These are phyloP conservation scores for Backusella tarrabulga DNA, from an alignment of 192 early-diverging fungal species.

Conservation along the genomic window DNA sequence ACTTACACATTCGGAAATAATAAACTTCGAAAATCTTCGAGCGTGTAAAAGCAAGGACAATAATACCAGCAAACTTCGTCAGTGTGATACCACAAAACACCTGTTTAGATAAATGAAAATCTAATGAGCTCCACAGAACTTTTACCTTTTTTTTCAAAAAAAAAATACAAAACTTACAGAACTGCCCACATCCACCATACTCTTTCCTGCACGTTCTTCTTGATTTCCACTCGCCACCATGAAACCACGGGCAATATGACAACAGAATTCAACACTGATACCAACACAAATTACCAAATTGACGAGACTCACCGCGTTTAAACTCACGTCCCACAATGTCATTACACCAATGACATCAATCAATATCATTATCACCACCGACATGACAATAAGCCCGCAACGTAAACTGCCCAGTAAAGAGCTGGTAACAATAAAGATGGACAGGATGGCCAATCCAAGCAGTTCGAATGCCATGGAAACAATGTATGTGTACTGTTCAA, in stretches of 20 bases:
- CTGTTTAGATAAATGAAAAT: conserved; percentile 24
- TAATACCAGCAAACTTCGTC: conserved; percentile 66
- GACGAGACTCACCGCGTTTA: conserved; percentile 64
- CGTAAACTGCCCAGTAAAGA: conserved; percentile 49
- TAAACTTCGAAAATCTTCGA: conserved; percentile 71
- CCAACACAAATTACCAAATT: conserved; percentile 67
- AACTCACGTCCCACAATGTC: conserved; percentile 52
- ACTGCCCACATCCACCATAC: conserved; percentile 58
- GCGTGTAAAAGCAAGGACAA: conserved; percentile 62
- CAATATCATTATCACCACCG: conserved; percentile 59
- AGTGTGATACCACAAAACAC: conserved; percentile 64
- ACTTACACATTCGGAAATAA: conserved; percentile 65
- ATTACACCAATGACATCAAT: conserved; percentile 55
- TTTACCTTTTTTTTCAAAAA: neutral
- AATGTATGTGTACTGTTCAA: conserved; percentile 64
- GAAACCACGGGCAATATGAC: conserved; percentile 60
- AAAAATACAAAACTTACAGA: conserved; percentile 38
- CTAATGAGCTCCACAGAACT: neutral
- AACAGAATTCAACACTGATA: conserved; percentile 69
- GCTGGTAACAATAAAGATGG: conserved; percentile 54
- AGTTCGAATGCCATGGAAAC: conserved; percentile 48
- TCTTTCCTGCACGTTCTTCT: conserved; percentile 43
- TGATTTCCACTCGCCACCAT: conserved; percentile 46
- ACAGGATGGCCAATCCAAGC: conserved; percentile 46
- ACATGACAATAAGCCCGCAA: conserved; percentile 51